Base-by-base conservation (phyloP, 2,329 filamentous ascomycete species). In the Fonsecaea nubica region DNA sequence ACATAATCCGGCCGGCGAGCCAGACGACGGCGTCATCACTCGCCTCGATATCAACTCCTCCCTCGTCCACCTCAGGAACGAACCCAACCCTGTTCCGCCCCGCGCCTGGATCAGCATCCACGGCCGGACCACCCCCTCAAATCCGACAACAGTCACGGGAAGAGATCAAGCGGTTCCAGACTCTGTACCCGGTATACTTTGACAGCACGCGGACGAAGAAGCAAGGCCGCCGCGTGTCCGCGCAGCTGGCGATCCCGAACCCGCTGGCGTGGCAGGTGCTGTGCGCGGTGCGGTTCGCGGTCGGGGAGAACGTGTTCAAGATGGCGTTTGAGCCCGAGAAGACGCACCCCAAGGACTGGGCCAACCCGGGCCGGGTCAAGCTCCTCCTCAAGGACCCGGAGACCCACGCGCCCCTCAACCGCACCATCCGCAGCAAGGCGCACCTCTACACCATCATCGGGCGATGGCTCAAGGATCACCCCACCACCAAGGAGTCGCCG, bases 111-210 rank as follows among this genome's bases (percentile, higher is more conserved):
- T 1, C 73, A 21, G 7, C 25, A 62, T 18, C 18, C 6, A 3
- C n/a, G 2, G 8, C 90, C 15, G 40, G 36, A 52, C 38, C 67
- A 71, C 67, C 57, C 71, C 72, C 45, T 73, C 75, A 72, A 74
- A 73, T 73, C 76, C 73, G 68, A 76, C 81, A 77, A 72, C 80
- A 80, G 65, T 79, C 83, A 72, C 82, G 82, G 65, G 84, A 87
- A 68, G 83, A 83, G 66, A 83, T 92, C 78, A 91, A 90, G 76
- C 83, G 88, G 79, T 97, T 89, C 82, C 91, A 95, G 79, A 94
- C 92, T 80, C 85, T 99, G 32, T 99, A 99, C 82, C 94, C 95
- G 0, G 82, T 98, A 66, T 99, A 99, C 85, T 99, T 99, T 76
- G 94, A 97, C 84, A 79, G 42, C 75, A 79, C 57, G 25, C 88